phyloP scores from a whole-genome alignment of 73 alveolate species.

The Paramecium biaurelia region DNA sequence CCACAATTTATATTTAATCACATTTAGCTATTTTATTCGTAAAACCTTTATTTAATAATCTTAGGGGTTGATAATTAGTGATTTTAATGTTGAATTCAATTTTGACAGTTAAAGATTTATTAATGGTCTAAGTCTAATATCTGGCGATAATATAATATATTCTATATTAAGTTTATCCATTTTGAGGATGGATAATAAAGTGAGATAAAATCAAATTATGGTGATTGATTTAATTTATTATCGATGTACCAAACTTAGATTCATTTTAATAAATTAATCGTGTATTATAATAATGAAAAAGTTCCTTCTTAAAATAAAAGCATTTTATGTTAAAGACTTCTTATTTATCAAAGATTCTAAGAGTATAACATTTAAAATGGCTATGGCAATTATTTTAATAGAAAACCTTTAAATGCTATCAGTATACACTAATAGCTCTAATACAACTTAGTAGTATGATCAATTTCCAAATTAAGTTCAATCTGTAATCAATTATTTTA shows the following conservation, averaged over 20 bases:
- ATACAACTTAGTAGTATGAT: not conserved
- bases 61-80: too few species aligned
- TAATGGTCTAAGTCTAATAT: too few species aligned
- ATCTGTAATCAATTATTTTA: not conserved
- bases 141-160: not conserved
- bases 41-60: too few species aligned
- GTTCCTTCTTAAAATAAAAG: not conserved
- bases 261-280: not conserved
- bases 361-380: not conserved
- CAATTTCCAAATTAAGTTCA: not conserved
- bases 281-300: not conserved
- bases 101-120: not conserved
- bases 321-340: not conserved
- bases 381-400: not conserved
- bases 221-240: not conserved
- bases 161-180: not conserved
- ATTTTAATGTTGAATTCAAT: not conserved
- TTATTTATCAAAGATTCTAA: not conserved
- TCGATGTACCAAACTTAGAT: not conserved
- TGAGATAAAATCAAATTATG: not conserved
- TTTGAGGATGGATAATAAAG: not conserved
- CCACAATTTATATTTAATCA: not conserved
- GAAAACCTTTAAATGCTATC: constrained; percentile 15
- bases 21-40: too few species aligned
- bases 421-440: not conserved